Conservation (phyloP, 139 green algal species). For the Tetraselmis chui region DNA sequence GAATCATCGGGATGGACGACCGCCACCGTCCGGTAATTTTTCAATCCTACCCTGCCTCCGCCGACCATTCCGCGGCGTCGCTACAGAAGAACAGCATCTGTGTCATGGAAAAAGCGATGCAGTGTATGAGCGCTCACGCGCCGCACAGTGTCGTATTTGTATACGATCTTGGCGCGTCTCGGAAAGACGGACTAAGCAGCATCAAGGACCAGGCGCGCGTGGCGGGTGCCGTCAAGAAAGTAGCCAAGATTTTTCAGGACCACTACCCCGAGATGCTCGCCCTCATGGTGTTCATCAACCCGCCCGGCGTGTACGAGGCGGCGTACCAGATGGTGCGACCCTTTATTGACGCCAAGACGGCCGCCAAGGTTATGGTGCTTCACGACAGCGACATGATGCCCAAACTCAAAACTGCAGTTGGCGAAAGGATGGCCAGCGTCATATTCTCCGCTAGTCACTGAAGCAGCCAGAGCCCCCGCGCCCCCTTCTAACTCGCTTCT, state of each 20-base stretch:
- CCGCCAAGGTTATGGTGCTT: neutral
- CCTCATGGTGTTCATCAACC: neutral
- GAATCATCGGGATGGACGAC: neutral
- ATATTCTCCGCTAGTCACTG: neutral
- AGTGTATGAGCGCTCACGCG: neutral
- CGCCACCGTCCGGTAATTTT: neutral
- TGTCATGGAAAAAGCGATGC: neutral
- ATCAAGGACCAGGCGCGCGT: neutral
- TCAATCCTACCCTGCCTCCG: neutral
- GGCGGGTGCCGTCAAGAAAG: neutral
- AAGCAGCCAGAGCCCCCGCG: no score
- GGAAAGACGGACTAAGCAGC: neutral
- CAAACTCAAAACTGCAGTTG: neutral
- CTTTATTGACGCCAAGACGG: neutral
- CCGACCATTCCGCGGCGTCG: neutral
- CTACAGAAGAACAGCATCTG: neutral
- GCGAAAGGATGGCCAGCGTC: neutral
- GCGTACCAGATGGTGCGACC: neutral
- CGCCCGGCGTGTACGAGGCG: neutral
- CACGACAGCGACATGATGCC: neutral
- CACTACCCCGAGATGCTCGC: neutral
- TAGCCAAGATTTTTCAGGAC: neutral
- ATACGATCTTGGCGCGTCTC: neutral
- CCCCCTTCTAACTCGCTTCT: no score
- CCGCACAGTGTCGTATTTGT: neutral